A percentile compares a stretch with the other conserved stretches of the same genome.
Evolutionary conservation across 257 asterid species (phyloP).

Genomic region (Przewalskia tangutica): DNA sequence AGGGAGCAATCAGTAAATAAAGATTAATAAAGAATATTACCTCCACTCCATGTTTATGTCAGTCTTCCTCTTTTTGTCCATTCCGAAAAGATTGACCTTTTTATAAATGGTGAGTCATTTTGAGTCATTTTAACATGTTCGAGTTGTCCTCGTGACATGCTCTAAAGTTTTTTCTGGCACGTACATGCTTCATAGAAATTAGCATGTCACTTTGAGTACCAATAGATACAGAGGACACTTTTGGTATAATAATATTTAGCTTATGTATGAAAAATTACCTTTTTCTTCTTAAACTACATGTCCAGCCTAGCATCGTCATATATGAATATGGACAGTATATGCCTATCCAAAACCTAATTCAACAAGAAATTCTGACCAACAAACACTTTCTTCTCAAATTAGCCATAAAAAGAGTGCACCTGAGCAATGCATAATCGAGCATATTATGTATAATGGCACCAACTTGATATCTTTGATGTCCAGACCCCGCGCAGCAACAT

Average conservation of each 20-base stretch:
- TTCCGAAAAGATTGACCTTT: background rate
- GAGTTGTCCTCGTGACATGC: background rate
- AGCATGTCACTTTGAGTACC: background rate
- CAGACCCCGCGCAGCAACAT: constrained; percentile 17
- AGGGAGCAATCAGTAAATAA: background rate
- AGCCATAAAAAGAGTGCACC: background rate
- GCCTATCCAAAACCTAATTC: background rate
- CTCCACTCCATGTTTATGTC: background rate
- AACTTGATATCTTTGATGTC: constrained; percentile 16
- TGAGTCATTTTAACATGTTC: background rate
- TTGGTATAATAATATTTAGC: background rate
- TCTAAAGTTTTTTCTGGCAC: background rate
- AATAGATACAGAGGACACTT: background rate
- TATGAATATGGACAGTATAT: background rate
- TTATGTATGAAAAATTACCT: background rate
- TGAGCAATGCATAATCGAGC: background rate
- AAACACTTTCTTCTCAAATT: background rate
- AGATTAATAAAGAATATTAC: background rate
- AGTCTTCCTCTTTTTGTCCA: background rate
- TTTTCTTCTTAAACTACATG: background rate
- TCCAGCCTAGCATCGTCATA: background rate
- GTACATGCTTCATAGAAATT: background rate
- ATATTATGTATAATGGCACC: background rate
- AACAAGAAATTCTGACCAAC: background rate
- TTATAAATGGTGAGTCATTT: background rate